Percentiles rank a stretch among this genome's conserved stretches.
Evolutionary conservation across 2,329 filamentous ascomycete genomes (phyloP).

Genomic region (Alternaria gansuensis): DNA sequence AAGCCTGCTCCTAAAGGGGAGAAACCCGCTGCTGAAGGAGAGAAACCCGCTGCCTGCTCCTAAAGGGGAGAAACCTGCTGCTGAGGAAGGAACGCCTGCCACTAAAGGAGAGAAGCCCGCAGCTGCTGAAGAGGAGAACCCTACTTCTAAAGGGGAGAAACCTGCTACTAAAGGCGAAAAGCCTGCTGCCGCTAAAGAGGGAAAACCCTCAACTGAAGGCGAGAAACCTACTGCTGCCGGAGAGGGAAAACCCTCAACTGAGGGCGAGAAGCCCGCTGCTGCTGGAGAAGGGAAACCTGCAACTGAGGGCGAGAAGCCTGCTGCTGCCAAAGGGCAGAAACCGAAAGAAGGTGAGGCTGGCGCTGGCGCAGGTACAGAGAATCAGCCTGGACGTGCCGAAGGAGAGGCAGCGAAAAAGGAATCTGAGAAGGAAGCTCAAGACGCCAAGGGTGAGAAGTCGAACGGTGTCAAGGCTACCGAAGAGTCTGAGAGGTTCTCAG

Average conservation of each 20-base stretch:
- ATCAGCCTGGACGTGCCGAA: constrained; percentile 32
- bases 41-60: no score
- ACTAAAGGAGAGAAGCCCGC: no score
- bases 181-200: neutral
- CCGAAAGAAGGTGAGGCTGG: constrained; percentile 12
- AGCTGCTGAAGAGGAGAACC: no score
- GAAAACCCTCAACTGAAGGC: neutral
- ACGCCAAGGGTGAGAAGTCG: constrained; percentile 29
- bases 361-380: constrained; percentile 30
- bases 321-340: constrained; percentile 11
- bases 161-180: constrained; percentile 8
- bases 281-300: constrained; percentile 13
- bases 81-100: no score
- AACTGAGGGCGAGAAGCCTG: constrained; percentile 14
- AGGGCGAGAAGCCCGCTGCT: constrained; percentile 3
- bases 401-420: constrained; percentile 27
- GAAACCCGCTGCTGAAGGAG: no score
- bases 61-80: no score
- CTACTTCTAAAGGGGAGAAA: no score
- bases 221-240: constrained; percentile 16
- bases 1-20: no score
- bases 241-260: constrained; percentile 6
- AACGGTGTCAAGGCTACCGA: constrained; percentile 42
- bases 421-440: constrained; percentile 29
- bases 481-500: constrained; percentile 44